Conservation (phyloP, 768 basidiomycete species). For the Dentipellis fragilis region DNA sequence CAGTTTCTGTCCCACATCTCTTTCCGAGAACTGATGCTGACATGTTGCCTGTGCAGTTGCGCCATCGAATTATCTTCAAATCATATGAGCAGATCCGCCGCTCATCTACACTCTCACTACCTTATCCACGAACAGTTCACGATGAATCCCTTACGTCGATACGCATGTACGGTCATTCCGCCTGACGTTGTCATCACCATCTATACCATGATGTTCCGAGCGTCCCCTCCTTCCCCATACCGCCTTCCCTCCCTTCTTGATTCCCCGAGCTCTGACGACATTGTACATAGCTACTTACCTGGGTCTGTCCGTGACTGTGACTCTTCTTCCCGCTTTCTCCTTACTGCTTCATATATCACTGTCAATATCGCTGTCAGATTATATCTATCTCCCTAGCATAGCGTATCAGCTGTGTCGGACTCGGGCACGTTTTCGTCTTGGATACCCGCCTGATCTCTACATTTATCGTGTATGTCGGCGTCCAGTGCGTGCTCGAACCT, state of each 20-base stretch:
- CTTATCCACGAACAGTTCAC: conserved; percentile 17
- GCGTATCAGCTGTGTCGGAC: background rate
- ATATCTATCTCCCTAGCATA: background rate
- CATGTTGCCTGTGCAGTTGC: conserved; percentile 39
- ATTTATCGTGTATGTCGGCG: background rate
- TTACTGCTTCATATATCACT: background rate
- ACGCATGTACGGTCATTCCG: no score
- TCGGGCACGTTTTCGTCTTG: background rate
- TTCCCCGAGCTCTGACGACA: background rate
- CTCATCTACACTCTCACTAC: conserved; percentile 4
- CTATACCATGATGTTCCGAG: background rate
- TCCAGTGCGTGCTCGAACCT: no score
- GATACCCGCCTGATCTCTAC: background rate
- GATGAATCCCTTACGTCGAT: background rate
- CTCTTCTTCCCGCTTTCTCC: no score
- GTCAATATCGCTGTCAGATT: background rate
- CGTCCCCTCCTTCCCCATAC: background rate
- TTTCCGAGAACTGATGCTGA: background rate
- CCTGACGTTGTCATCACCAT: background rate
- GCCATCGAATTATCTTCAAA: conserved; percentile 79
- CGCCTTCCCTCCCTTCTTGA: background rate
- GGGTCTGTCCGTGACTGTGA: background rate
- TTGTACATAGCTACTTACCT: background rate
- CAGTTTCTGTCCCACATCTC: conserved; percentile 8
- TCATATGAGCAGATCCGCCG: conserved; percentile 31